phyloP scores from a whole-genome alignment of 441 rosid genomes.

The Bocquillonia castaneifolia region DNA sequence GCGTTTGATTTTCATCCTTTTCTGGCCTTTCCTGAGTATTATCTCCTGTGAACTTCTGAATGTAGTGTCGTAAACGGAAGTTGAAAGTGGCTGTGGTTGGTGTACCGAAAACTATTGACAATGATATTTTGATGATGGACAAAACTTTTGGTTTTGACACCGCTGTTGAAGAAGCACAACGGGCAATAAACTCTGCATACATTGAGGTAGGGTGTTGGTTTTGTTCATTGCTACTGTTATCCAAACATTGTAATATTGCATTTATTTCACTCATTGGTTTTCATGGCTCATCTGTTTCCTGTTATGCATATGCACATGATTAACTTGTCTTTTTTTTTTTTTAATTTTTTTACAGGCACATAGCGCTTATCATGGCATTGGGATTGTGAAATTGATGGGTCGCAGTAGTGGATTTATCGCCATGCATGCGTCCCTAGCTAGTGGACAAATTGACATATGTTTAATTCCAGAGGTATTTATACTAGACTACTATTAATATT shows the following conservation, averaged over 20 bases:
- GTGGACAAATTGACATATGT: constrained; percentile 94
- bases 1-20: constrained; percentile 9
- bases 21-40: constrained; percentile 4
- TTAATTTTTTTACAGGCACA: constrained; percentile 66
- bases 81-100: constrained; percentile 85
- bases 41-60: constrained; percentile 19
- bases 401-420: constrained; percentile 96
- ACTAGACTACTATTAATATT: constrained; percentile 7
- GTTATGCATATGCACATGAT: constrained; percentile 7
- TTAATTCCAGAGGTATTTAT: constrained; percentile 87
- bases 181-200: constrained; percentile 95
- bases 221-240: not conserved
- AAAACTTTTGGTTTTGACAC: constrained; percentile 97
- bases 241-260: not conserved
- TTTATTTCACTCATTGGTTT: not conserved
- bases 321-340: not conserved
- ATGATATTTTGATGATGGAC: constrained; percentile 92
- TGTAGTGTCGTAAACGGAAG: constrained; percentile 70
- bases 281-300: constrained; percentile 12
- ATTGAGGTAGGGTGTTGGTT: constrained; percentile 60
- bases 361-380: constrained; percentile 96
- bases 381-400: constrained; percentile 94
- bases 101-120: constrained; percentile 96
- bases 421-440: constrained; percentile 94
- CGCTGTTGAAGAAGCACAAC: constrained; percentile 97